Percentiles rank a stretch among this genome's conserved stretches.
Conservation (phyloP, 805 yeast species). For the Cyberlindnera veronae region DNA sequence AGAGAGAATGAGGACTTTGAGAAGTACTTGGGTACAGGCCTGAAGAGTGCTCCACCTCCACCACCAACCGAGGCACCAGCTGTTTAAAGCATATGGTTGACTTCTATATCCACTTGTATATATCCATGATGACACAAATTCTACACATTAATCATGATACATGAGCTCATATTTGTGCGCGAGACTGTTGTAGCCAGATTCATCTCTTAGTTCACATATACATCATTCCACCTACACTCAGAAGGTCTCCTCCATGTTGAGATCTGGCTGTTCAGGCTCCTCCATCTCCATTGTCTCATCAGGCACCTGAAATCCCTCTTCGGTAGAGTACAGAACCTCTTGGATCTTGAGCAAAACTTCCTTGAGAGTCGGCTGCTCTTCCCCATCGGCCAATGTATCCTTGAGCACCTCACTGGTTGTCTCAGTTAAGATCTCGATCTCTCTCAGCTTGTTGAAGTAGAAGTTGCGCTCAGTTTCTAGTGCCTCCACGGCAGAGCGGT, state of each 20-base stretch:
- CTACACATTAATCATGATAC: too few species aligned
- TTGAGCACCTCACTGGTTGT: slow-evolving; percentile 52
- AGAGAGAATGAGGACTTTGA: slow-evolving; percentile 87
- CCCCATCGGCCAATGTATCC: slow-evolving; percentile 23
- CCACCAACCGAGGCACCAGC: slow-evolving; percentile 12
- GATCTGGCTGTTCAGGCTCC: slow-evolving; percentile 17
- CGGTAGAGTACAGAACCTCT: slow-evolving; percentile 72
- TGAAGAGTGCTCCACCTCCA: slow-evolving; percentile 22
- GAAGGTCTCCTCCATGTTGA: slow-evolving; percentile 35
- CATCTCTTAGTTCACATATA: neutral
- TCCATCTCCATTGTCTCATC: slow-evolving; percentile 32
- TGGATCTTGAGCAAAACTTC: slow-evolving; percentile 61
- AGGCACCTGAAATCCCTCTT: slow-evolving; percentile 79
- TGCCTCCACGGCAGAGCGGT: slow-evolving; percentile 56
- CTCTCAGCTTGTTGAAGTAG: slow-evolving; percentile 84
- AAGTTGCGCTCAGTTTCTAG: slow-evolving; percentile 83
- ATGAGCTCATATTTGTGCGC: too few species aligned
- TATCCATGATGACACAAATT: too few species aligned
- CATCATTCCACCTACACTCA: slow-evolving; percentile 5
- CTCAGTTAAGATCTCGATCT: slow-evolving; percentile 78
- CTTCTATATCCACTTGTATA: too few species aligned
- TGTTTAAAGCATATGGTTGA: too few species aligned
- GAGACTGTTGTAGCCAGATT: too few species aligned
- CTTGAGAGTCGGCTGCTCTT: slow-evolving; percentile 30
- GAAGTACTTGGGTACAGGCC: slow-evolving; percentile 56